These are phyloP conservation scores for Tetracentron sinense DNA, from an alignment of 164 flowering plant genomes.

Conservation along the genomic window DNA sequence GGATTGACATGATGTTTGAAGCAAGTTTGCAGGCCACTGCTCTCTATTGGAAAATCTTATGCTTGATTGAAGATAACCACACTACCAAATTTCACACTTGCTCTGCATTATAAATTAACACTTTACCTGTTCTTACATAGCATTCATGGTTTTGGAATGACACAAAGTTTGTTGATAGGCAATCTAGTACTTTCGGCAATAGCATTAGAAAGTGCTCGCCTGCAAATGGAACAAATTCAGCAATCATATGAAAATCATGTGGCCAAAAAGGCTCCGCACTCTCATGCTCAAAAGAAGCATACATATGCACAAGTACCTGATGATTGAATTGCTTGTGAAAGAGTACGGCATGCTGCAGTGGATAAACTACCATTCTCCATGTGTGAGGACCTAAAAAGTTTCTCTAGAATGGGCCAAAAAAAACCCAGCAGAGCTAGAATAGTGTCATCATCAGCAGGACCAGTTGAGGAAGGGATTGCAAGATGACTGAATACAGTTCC, in stretches of 20 bases:
- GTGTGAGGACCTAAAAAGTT: slow-evolving; percentile 59
- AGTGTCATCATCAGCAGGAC: slow-evolving; percentile 49
- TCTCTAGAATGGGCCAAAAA: slow-evolving; percentile 89
- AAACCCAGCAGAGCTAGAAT: slow-evolving; percentile 47
- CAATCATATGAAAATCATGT: not conserved
- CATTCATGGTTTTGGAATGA: slow-evolving; percentile 79
- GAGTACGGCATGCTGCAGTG: slow-evolving; percentile 88
- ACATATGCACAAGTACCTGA: slow-evolving; percentile 44
- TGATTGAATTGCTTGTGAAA: slow-evolving; percentile 79
- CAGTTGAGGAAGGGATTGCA: slow-evolving; percentile 31
- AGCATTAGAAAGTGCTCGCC: slow-evolving; percentile 69
- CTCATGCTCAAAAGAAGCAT: not conserved
- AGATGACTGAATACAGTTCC: slow-evolving; percentile 84
- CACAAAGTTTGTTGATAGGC: slow-evolving; percentile 67
- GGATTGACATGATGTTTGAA: not conserved
- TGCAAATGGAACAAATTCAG: slow-evolving; percentile 33
- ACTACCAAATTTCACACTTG: not conserved
- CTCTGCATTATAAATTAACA: slow-evolving; percentile 3
- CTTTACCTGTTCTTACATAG: slow-evolving; percentile 80
- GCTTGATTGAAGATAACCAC: not conserved
- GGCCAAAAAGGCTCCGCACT: not conserved
- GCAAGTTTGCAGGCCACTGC: not conserved
- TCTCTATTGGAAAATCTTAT: not conserved
- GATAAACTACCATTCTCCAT: slow-evolving; percentile 77
- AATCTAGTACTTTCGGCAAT: slow-evolving; percentile 74